Evolutionary conservation across 495 filamentous ascomycete genomes (phyloP).

Genomic region (Trichodelitschia bisporula): DNA sequence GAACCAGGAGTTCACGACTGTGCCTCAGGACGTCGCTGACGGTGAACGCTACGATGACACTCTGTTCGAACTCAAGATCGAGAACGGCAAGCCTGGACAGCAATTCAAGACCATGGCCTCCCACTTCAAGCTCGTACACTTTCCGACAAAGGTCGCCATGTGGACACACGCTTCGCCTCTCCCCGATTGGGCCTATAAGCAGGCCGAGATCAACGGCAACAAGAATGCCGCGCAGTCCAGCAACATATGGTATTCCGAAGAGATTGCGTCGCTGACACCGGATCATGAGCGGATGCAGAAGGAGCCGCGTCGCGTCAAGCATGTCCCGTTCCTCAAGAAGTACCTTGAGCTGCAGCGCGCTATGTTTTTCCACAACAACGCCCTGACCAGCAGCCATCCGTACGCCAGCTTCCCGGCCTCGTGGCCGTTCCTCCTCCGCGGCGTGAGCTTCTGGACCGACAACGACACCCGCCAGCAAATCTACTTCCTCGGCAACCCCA

Average conservation of each 20-base stretch:
- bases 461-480: conserved; percentile 92
- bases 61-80: conserved; percentile 77
- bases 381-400: conserved; percentile 84
- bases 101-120: conserved; percentile 73
- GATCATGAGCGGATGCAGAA: conserved; percentile 45
- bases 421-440: conserved; percentile 90
- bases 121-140: conserved; percentile 85
- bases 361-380: conserved; percentile 99
- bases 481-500: conserved; percentile 91
- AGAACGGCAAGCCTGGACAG: conserved; percentile 58
- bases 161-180: conserved; percentile 90
- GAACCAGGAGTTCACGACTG: conserved; percentile 93
- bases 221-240: conserved; percentile 78
- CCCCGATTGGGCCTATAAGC: conserved; percentile 89
- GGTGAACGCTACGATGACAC: conserved; percentile 73
- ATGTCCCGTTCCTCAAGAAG: conserved; percentile 70
- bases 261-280: conserved; percentile 51
- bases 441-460: conserved; percentile 98
- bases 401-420: conserved; percentile 88
- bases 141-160: conserved; percentile 88
- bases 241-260: conserved; percentile 86
- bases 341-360: conserved; percentile 92
- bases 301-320: conserved; percentile 52
- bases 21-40: conserved; percentile 42
- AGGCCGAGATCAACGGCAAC: conserved; percentile 98